Evolutionary conservation across 805 yeast genomes (phyloP).

Genomic region (Limtongozyma cylindracea): DNA sequence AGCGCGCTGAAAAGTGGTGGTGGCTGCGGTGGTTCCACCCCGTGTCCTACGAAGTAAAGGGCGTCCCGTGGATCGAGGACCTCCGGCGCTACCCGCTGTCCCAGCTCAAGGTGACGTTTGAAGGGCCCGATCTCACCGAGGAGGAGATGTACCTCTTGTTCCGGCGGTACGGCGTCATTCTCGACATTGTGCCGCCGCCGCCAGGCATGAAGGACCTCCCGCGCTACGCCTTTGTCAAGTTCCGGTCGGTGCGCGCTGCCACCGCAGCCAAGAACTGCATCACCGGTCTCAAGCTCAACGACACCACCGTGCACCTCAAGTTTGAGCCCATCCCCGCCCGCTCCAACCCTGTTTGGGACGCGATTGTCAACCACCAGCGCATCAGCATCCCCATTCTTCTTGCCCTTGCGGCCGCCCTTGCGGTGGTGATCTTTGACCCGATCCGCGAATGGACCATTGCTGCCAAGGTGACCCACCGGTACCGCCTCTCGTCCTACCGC

Average conservation of each 20-base stretch:
- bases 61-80: slow-evolving; percentile 93
- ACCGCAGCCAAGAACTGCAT: slow-evolving; percentile 78
- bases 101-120: slow-evolving; percentile 38
- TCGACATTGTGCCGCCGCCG: slow-evolving; percentile 42
- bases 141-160: slow-evolving; percentile 63
- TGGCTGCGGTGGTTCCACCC: too few species aligned
- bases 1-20: too few species aligned
- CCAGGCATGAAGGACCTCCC: slow-evolving; percentile 21
- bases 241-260: slow-evolving; percentile 35
- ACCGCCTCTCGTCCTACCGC: slow-evolving; percentile 21
- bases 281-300: slow-evolving; percentile 47
- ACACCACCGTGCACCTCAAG: slow-evolving; percentile 41
- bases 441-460: slow-evolving; percentile 61
- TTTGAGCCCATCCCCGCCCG: slow-evolving; percentile 33
- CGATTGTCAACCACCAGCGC: slow-evolving; percentile 52
- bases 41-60: slow-evolving; percentile 63
- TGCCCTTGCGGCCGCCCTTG: slow-evolving; percentile 57
- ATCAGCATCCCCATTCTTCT: slow-evolving; percentile 60
- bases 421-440: slow-evolving; percentile 81
- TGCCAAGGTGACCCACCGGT: slow-evolving; percentile 40
- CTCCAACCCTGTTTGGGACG: slow-evolving; percentile 25
- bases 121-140: slow-evolving; percentile 54
- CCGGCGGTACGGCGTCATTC: slow-evolving; percentile 68
- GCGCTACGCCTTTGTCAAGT: slow-evolving; percentile 24
- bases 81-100: slow-evolving; percentile 51